A percentile compares a stretch with the other conserved stretches of the same genome.
Evolutionary conservation across 2,329 filamentous ascomycete genomes (phyloP).

Genomic region (Ustulina deusta): DNA sequence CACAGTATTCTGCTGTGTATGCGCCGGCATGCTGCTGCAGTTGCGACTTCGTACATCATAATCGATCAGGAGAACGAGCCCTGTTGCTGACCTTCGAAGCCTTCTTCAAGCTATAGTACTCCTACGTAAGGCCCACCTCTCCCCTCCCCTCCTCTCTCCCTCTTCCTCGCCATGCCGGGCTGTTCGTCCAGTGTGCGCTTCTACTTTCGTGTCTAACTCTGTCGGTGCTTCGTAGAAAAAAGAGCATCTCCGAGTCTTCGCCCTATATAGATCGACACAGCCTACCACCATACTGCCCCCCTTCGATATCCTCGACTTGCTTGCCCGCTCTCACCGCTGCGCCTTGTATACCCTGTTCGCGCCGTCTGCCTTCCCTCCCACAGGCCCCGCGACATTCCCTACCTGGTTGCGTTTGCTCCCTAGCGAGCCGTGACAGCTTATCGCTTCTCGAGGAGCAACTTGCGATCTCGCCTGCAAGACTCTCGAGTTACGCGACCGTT

Average conservation of each 20-base stretch:
- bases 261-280: conserved; percentile 10
- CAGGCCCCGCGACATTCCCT: neutral
- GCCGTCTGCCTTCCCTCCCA: neutral
- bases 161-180: neutral
- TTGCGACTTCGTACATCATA: conserved; percentile 11
- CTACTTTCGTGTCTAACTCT: neutral
- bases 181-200: neutral
- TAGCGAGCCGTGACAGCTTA: neutral
- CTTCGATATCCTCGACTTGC: conserved; percentile 4
- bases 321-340: neutral
- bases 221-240: neutral
- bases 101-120: neutral
- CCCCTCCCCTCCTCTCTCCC: neutral
- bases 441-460: neutral
- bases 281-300: neutral
- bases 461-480: neutral
- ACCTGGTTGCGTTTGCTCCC: neutral
- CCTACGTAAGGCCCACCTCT: neutral
- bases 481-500: conserved; percentile 3
- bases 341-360: neutral
- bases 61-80: conserved; percentile 10
- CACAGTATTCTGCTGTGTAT: neutral
- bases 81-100: conserved; percentile 13
- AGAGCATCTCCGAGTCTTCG: conserved; percentile 15
- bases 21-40: conserved; percentile 5